Percentiles rank a stretch among this genome's conserved stretches.
phyloP scores from a whole-genome alignment of 1,139 yeast species.

The Saccharomyces hybrid region DNA sequence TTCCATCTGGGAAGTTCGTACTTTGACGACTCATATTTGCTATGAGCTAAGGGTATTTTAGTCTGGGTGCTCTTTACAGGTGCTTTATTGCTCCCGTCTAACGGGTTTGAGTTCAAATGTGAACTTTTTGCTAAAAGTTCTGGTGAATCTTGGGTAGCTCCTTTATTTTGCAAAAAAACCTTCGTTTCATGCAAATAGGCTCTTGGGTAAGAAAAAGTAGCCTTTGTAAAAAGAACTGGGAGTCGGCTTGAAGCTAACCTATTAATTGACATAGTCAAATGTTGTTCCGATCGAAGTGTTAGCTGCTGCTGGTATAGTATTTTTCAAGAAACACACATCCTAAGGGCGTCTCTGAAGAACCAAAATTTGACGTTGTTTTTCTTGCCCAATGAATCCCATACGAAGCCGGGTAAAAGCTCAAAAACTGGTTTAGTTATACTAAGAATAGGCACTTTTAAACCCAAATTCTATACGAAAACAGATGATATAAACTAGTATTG shows the following conservation, averaged over 20 bases:
- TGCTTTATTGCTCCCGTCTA: conserved; percentile 10
- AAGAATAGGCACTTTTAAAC: not conserved
- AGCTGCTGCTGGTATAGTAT: not conserved
- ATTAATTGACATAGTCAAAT: not conserved
- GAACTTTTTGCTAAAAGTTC: conserved; percentile 18
- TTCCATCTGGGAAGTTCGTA: conserved; percentile 63
- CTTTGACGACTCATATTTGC: conserved; percentile 50
- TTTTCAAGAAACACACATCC: not conserved
- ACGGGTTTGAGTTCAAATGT: conserved; percentile 15
- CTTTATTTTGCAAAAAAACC: conserved; percentile 4
- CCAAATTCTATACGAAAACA: not conserved
- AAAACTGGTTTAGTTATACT: not conserved
- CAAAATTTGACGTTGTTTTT: not conserved
- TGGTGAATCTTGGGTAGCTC: conserved; percentile 14
- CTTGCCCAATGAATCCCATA: not conserved
- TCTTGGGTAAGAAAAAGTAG: conserved; percentile 1
- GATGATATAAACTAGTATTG: not conserved
- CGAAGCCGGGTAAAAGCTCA: not conserved
- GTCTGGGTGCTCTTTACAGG: not conserved
- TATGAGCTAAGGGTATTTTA: conserved; percentile 35
- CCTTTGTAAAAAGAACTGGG: not conserved
- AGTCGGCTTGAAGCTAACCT: not conserved
- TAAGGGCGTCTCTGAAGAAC: not conserved
- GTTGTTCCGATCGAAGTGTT: not conserved
- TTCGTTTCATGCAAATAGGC: conserved; percentile 5